Percentiles rank a stretch among this genome's conserved stretches.
Evolutionary conservation across 805 yeast species (phyloP).

Genomic region (Debaryomyces castellii): DNA sequence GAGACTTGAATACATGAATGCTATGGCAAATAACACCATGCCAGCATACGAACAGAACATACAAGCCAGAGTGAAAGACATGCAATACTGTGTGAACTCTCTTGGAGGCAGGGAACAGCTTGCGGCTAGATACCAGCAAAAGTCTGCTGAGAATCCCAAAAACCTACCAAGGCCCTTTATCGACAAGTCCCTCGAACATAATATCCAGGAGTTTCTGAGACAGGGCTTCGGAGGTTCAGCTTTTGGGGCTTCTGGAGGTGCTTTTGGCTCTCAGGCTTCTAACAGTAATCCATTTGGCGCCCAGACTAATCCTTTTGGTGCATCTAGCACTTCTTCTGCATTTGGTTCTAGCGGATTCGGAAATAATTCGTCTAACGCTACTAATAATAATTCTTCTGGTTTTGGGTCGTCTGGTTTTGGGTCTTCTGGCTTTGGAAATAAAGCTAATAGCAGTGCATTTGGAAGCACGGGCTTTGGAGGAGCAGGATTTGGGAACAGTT

Average conservation of each 20-base stretch:
- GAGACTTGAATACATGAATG: constrained; percentile 46
- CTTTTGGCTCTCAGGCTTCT: constrained; percentile 5
- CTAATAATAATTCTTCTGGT: constrained; percentile 3
- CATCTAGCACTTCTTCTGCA: constrained; percentile 5
- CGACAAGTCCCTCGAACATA: constrained; percentile 26
- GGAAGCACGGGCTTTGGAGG: too few species aligned
- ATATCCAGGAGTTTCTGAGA: constrained; percentile 20
- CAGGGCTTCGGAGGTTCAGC: constrained; percentile 9
- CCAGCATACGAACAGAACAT: constrained; percentile 41
- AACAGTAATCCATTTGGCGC: constrained; percentile 18
- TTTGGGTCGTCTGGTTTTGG: constrained; percentile 7
- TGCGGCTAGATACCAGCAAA: constrained; percentile 60
- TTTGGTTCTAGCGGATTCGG: constrained; percentile 10
- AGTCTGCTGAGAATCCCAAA: constrained; percentile 31
- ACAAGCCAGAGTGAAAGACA: constrained; percentile 45
- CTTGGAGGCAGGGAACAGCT: constrained; percentile 40
- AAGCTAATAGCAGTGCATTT: background rate
- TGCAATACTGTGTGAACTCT: constrained; percentile 40
- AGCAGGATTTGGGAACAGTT: constrained; percentile 1
- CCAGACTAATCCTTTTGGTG: constrained; percentile 13
- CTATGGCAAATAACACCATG: constrained; percentile 33
- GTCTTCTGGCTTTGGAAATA: constrained; percentile 5
- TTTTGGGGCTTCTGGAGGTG: constrained; percentile 11
- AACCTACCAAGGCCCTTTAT: constrained; percentile 26
- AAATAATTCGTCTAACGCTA: constrained; percentile 1